phyloP scores from a whole-genome alignment of 805 yeast genomes.

The Naumovozyma castellii region DNA sequence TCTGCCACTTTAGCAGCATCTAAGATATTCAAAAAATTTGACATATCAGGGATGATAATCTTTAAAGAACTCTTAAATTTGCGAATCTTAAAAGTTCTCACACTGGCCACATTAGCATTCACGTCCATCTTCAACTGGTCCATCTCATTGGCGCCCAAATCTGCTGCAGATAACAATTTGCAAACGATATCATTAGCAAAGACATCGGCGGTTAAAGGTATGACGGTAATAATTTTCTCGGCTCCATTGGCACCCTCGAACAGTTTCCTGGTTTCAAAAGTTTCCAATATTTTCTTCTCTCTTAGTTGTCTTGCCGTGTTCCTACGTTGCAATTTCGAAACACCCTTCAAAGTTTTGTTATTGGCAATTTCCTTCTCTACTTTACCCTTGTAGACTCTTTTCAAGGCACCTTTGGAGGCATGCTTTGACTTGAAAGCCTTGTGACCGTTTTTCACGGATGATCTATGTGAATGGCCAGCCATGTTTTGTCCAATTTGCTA shows the following conservation, averaged over 20 bases:
- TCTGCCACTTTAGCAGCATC: conserved; percentile 89
- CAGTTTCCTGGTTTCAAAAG: conserved; percentile 51
- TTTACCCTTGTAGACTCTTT: conserved; percentile 74
- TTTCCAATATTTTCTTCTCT: conserved; percentile 54
- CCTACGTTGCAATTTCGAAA: conserved; percentile 57
- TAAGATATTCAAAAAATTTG: conserved; percentile 55
- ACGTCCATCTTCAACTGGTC: conserved; percentile 13
- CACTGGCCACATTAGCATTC: conserved; percentile 33
- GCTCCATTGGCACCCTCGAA: conserved; percentile 77
- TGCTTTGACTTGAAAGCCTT: conserved; percentile 89
- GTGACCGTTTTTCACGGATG: conserved; percentile 73
- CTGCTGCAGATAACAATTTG: conserved; percentile 35
- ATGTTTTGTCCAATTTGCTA: conserved; percentile 22
- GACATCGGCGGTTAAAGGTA: conserved; percentile 71
- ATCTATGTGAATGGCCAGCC: conserved; percentile 79
- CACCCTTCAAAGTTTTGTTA: conserved; percentile 25
- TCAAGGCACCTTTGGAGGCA: conserved; percentile 78
- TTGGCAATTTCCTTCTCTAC: conserved; percentile 56
- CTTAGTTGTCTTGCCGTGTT: conserved; percentile 72
- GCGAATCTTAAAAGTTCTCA: conserved; percentile 42
- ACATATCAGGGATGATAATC: conserved; percentile 60
- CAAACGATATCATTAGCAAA: conserved; percentile 46
- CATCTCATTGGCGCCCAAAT: conserved; percentile 29
- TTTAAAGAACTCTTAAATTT: conserved; percentile 71
- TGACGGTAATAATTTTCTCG: conserved; percentile 71